Evolutionary conservation across 2,329 filamentous ascomycete genomes (phyloP).

Genomic region (Chaetomium olivaceum): DNA sequence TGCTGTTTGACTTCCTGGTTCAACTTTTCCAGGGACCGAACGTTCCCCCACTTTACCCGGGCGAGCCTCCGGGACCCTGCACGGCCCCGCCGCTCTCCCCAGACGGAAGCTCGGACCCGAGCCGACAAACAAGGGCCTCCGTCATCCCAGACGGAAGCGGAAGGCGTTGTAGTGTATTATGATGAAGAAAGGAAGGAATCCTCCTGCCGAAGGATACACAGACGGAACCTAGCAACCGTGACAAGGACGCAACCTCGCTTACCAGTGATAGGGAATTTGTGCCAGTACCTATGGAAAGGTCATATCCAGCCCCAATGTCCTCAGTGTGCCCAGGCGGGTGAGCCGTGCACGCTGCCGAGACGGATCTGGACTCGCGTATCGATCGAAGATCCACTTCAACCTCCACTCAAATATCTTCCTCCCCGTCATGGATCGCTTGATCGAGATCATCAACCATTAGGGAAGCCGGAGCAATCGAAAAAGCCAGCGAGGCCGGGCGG

Average conservation of each 20-base stretch:
- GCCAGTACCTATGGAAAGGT: too few relatives aligned
- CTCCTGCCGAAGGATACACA: too few relatives aligned
- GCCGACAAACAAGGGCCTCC: not conserved
- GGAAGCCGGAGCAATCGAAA: not conserved
- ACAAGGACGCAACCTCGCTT: not conserved
- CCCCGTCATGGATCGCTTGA: not conserved
- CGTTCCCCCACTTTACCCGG: not conserved
- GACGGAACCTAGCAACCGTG: too few relatives aligned
- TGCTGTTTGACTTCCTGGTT: not conserved
- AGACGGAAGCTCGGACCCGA: not conserved
- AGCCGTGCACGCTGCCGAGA: slow-evolving; percentile 16
- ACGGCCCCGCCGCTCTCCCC: not conserved
- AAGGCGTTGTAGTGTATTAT: not conserved
- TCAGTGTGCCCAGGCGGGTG: not conserved
- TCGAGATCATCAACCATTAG: not conserved
- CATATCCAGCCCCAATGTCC: not conserved
- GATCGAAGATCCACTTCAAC: not conserved
- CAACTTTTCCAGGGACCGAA: not conserved
- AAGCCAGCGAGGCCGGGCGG: not conserved
- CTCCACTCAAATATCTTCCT: not conserved
- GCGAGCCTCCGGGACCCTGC: not conserved
- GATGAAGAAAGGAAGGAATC: not conserved
- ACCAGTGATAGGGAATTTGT: too few relatives aligned
- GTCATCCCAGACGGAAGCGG: not conserved
- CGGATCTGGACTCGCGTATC: slow-evolving; percentile 14